Base-by-base conservation (phyloP, 202 grass and related monocot genomes). In the Setaria viridis region DNA sequence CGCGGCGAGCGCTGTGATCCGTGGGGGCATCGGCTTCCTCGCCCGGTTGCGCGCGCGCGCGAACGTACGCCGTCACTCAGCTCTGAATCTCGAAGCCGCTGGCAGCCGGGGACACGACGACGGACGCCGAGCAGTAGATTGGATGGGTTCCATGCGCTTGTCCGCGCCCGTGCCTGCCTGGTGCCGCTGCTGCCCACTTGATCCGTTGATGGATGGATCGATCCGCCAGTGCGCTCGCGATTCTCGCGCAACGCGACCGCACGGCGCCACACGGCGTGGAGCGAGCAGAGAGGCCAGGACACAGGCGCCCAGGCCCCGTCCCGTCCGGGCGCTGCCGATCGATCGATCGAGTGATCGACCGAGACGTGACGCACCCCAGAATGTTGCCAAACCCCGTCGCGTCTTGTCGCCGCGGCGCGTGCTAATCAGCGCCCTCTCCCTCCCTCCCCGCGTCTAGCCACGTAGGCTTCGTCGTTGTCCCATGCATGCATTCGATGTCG, bases 351-450 rank as follows among this genome's bases (percentile, higher is more conserved):
- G 39, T 6, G 34, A 39, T 56, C 51, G 72, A 8, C 72, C 9
- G 17, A 2, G 76, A 84, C 68, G 74, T 20, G 89, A 91, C 63
- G 21, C 8, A 13, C 66, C 5, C 9, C 54, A 80, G 74, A 50
- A 57, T 74, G 77, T 49, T 30, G 62, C 76, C 55, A 82, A 80
- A 47, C n/a, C 7, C 57, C 71, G 85, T 91, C 81, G 70, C 71
- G 77, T 91, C 85, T 9, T 25, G 70, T 91, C 89, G 68, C 70
- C 59, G 69, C 37, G 30, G 0, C 50, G 72, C 79, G 15, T 55
- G 72, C 30, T 55, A 69, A 81, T 89, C 87, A 50, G 70, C 25
- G 62, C 62, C 53, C 35, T 46, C 4, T 7, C 42, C 7, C 39
- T 41, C 39, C 39, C 5, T 41, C 39, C 39, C 25, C 25, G 25